Conservation (phyloP, 371 early-diverging fungal genomes). For the Mortierella sp. region DNA sequence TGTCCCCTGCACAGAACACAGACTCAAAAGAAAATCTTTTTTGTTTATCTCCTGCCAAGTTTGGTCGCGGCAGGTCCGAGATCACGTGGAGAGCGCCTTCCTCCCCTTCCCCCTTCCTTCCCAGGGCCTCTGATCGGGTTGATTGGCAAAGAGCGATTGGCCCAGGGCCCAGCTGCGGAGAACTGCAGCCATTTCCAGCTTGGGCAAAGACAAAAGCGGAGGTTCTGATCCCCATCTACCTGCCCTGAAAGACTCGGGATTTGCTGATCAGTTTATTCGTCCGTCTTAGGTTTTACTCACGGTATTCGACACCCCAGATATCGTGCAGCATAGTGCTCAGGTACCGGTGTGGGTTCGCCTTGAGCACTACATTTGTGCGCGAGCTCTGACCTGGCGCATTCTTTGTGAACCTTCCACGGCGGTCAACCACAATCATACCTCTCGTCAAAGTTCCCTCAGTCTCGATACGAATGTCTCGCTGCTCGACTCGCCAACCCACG, state of each 20-base stretch:
- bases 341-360: constrained; percentile 54
- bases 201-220: neutral
- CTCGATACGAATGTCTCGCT: constrained; percentile 60
- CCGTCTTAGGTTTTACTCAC: neutral
- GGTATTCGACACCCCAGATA: constrained; percentile 40
- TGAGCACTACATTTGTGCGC: constrained; percentile 52
- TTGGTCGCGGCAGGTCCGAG: constrained; percentile 1
- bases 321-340: constrained; percentile 36
- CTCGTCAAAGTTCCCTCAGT: constrained; percentile 56
- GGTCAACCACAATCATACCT: constrained; percentile 61
- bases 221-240: neutral
- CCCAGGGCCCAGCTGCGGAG: too few species aligned
- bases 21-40: constrained; percentile 14
- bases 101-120: too few species aligned
- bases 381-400: constrained; percentile 43
- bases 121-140: too few species aligned
- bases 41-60: constrained; percentile 11
- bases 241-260: neutral
- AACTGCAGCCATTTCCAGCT: too few species aligned
- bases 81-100: neutral
- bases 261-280: neutral
- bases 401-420: constrained; percentile 36
- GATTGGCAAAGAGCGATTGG: too few species aligned
- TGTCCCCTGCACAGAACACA: neutral
- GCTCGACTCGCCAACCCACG: constrained; percentile 42